phyloP scores from a whole-genome alignment of 2,329 filamentous ascomycete genomes.

The Phyllachora maydis region DNA sequence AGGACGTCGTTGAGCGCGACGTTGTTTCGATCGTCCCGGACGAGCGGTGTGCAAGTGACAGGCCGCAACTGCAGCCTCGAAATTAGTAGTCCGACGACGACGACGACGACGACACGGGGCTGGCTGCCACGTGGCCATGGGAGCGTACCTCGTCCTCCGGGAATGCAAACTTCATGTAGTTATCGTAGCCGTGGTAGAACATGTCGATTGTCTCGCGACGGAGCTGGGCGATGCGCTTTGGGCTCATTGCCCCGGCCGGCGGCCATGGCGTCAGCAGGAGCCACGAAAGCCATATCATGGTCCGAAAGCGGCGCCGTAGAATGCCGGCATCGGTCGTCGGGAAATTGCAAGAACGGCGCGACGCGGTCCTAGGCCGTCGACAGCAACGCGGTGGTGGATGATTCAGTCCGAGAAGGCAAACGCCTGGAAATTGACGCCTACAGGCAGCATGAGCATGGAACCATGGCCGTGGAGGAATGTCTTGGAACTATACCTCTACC shows the following conservation, averaged over 20 bases:
- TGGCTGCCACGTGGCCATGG: too few relatives aligned
- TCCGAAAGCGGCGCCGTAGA: neutral
- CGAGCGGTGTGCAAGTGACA: constrained; percentile 64
- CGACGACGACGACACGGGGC: too few relatives aligned
- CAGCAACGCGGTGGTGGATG: neutral
- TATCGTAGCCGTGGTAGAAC: constrained; percentile 94
- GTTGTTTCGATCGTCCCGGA: constrained; percentile 65
- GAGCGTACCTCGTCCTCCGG: constrained; percentile 82
- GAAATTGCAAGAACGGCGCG: too few relatives aligned
- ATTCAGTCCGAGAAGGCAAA: neutral
- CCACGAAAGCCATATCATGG: constrained; percentile 8
- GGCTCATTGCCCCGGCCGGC: constrained; percentile 26
- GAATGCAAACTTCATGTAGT: constrained; percentile 86
- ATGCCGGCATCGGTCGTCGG: too few relatives aligned
- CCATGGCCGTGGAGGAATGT: too few relatives aligned
- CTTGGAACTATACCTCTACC: too few relatives aligned
- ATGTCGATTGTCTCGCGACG: constrained; percentile 48
- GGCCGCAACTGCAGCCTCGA: constrained; percentile 69
- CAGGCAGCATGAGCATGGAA: too few relatives aligned
- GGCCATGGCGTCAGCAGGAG: constrained; percentile 18
- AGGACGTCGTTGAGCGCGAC: constrained; percentile 87
- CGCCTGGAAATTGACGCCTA: too few relatives aligned
- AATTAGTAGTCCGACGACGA: too few relatives aligned
- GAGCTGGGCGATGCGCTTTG: constrained; percentile 30
- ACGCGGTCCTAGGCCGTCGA: neutral